Percentiles rank a stretch among this genome's conserved stretches.
Evolutionary conservation across 768 basidiomycete genomes (phyloP).

Genomic region (Kwoniella sp.): DNA sequence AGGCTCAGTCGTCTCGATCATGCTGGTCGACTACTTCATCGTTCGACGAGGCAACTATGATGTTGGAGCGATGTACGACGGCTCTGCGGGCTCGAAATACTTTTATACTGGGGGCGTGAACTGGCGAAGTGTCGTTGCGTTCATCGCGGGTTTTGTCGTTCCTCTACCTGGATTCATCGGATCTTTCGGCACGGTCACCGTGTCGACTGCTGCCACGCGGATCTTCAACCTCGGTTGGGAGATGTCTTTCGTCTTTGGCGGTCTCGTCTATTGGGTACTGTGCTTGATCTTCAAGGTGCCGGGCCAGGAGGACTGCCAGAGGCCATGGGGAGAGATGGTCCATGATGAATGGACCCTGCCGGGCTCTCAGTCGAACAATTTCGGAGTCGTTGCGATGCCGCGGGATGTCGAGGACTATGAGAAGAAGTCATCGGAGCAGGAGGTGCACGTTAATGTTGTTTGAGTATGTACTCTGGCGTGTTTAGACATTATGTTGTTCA

Average conservation of each 20-base stretch:
- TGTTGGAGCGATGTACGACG: conserved; percentile 32
- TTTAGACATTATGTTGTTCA: too few relatives aligned
- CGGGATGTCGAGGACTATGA: conserved; percentile 19
- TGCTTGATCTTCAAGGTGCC: conserved; percentile 30
- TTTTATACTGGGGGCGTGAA: conserved; percentile 32
- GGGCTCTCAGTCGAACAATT: conserved; percentile 2
- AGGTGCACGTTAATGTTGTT: conserved; percentile 12
- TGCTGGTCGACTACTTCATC: conserved; percentile 39
- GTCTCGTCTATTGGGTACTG: conserved; percentile 19
- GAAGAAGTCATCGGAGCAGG: conserved; percentile 9
- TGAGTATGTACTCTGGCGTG: not conserved
- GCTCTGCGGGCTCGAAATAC: conserved; percentile 25
- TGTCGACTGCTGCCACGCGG: conserved; percentile 23
- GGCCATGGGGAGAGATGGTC: conserved; percentile 26
- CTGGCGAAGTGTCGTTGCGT: conserved; percentile 25
- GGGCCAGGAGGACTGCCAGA: conserved; percentile 25
- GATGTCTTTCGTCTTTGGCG: conserved; percentile 32
- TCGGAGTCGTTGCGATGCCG: not conserved
- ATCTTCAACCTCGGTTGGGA: conserved; percentile 37
- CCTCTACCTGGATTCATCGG: conserved; percentile 35
- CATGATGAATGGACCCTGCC: conserved; percentile 29
- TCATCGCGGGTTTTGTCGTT: conserved; percentile 28
- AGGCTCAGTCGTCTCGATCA: conserved; percentile 31
- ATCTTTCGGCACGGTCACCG: conserved; percentile 33
- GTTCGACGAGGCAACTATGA: conserved; percentile 36